These are phyloP conservation scores for Pholiota molesta DNA, from an alignment of 768 basidiomycete species.

Conservation along the genomic window DNA sequence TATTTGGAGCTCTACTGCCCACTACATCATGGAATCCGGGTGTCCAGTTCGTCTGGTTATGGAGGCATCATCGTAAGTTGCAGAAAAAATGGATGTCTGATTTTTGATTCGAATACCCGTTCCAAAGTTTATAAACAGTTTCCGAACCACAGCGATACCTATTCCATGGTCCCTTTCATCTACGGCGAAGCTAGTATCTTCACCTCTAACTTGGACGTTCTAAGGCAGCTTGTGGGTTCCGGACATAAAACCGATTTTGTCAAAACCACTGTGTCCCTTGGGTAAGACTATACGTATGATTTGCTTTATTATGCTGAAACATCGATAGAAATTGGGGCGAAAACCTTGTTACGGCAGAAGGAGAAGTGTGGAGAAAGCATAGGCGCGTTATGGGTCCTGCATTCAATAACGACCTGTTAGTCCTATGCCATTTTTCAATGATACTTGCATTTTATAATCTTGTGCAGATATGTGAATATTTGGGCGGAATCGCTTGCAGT, in stretches of 20 bases:
- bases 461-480: slow-evolving; percentile 42
- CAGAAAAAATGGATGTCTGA: not conserved
- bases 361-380: slow-evolving; percentile 49
- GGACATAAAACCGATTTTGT: not conserved
- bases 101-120: not conserved
- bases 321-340: slow-evolving; percentile 46
- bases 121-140: not conserved
- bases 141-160: not conserved
- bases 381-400: slow-evolving; percentile 46
- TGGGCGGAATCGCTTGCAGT: slow-evolving; percentile 39
- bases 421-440: not conserved
- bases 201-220: not conserved
- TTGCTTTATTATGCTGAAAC: not conserved
- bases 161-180: slow-evolving; percentile 2
- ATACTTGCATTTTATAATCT: not conserved
- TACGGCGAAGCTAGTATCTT: not conserved
- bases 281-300: not conserved
- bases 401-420: slow-evolving; percentile 44
- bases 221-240: not conserved
- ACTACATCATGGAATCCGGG: slow-evolving; percentile 5
- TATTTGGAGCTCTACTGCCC: not conserved
- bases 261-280: not conserved
- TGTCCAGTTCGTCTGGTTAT: not conserved
- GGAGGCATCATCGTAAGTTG: slow-evolving; percentile 1
- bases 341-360: slow-evolving; percentile 49